Evolutionary conservation across 352 stramenopile genomes (phyloP), one percentile per base, ranked within the genome.

Genomic region (Pythium sp.): DNA sequence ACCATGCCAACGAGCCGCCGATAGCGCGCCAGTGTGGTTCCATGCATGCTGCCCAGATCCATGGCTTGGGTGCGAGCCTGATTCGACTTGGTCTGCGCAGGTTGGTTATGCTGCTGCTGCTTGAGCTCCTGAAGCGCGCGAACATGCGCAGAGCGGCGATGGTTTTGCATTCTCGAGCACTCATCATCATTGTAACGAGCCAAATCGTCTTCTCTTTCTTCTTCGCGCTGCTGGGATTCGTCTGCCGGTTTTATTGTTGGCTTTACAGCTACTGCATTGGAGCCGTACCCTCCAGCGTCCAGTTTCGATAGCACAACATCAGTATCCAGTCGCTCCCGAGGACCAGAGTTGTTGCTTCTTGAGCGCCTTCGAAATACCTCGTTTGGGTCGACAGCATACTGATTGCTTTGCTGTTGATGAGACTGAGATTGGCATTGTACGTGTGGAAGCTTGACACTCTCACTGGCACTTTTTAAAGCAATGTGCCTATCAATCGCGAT

Each of bases 1-100:
- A 30, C 30, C 55, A 30, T 61, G 18, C 55, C 55, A 5, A 61
- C 9, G 18, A 61, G 55, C 1, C 55, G 28, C 14, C 55, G 55
- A 34, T 61, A 61, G 55, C 55, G 55, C 20, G 30, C 55, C 18
- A 61, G 30, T 30, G 55, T 61, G 6, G 55, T 61, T 4, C 55
- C 55, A 30, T 47, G 30, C 55, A 61, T 61, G 30, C 30, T 47
- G 55, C 55, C 30, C 55, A 41, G 30, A 9, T 47, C 8, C 30
- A 61, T 30, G 7, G 28, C 6, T n/a, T 61, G 18, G 2, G 46
- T 46, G 5, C 55, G 30, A 28, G 18, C 3, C 20, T 60, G 55
- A 11, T 46, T 60, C 24, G 24, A 26, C 24, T 26, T 0, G 2
- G 55, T 11, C 8, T 32, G 30, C 3, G 20, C 12, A n/a, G 4